Conservation (phyloP, 2,329 filamentous ascomycete genomes). For the Fusarium hostae region DNA sequence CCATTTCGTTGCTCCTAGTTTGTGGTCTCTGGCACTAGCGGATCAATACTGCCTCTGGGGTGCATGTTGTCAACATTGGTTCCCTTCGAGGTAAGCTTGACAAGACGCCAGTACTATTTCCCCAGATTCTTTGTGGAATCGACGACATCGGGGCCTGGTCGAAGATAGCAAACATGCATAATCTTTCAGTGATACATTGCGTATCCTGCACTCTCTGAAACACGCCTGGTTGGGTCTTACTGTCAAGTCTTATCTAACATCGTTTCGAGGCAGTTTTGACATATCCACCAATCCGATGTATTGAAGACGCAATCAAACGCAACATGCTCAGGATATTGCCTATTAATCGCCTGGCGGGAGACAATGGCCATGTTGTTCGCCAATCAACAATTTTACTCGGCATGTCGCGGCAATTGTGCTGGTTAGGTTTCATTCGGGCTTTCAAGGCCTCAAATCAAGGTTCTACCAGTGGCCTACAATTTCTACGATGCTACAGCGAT, state of each 20-base stretch:
- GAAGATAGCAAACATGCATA: conserved; percentile 4
- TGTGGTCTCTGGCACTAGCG: conserved; percentile 21
- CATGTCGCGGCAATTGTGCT: conserved; percentile 23
- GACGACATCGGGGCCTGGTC: not conserved
- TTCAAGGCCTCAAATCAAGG: conserved; percentile 22
- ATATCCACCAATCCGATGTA: conserved; percentile 7
- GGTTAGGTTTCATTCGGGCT: conserved; percentile 30
- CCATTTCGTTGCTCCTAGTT: conserved; percentile 19
- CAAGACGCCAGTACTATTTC: conserved; percentile 16
- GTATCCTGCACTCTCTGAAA: not conserved
- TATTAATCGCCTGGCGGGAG: conserved; percentile 16
- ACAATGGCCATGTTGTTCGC: conserved; percentile 6
- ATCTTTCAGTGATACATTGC: not conserved
- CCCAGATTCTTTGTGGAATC: conserved; percentile 22
- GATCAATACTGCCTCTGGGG: conserved; percentile 17
- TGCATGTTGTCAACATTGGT: conserved; percentile 22
- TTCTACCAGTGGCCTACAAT: conserved; percentile 2
- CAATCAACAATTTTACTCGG: conserved; percentile 25
- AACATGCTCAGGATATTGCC: conserved; percentile 21
- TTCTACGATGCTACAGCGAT: conserved; percentile 6
- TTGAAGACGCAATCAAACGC: conserved; percentile 28
- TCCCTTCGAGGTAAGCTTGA: conserved; percentile 19
- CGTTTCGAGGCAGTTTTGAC: conserved; percentile 9
- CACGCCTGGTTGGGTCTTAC: conserved; percentile 1
- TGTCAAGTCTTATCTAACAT: conserved; percentile 6